Evolutionary conservation across 139 green algal genomes (phyloP), one percentile per base, ranked within the genome.

Genomic region (Chlamydomonas sp.): DNA sequence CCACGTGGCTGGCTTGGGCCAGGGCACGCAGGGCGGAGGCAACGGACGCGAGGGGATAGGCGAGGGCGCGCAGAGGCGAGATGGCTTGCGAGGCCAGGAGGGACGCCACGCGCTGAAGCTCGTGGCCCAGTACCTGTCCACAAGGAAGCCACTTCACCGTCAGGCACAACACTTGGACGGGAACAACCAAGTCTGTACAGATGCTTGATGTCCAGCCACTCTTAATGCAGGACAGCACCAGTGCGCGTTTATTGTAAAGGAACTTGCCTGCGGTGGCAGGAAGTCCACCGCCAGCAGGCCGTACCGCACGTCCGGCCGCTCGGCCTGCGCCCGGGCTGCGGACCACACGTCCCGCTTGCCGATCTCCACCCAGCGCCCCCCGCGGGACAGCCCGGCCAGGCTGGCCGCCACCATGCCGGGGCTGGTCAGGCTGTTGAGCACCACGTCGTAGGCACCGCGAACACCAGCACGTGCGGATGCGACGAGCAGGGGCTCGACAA

Each of bases 361-460:
- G 86, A 99, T 98, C 90, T 99, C 96, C 64, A 97, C 93, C 82
- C 97, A 91, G 0, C 86, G 62, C 0, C 94, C 96, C 69, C 94
- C 95, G 4, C 12, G 57, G 66, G 61, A 78, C 61, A 98, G 79
- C 4, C 80, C 63, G 49, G 95, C 91, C 76, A 98, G 79, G 9
- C 92, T 96, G n/a, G 90, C 95, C 15, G 92, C 91, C 73, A 99
- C 96, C 94, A 99, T 97, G 85, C 96, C 96, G 6, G 95, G 92
- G n/a, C 92, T 95, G n/a, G 96, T 99, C 80, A 99, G 91, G 18
- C 92, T 96, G 92, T 98, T 98, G n/a, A 98, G 91, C 68, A 95
- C 89, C 49, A 93, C 93, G 72, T 94, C 76, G 31, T 49, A 49
- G 31, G 31, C 31, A 49, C 31, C 31, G 31, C 31, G 31, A 49